phyloP scores from a whole-genome alignment of 257 asterid genomes.

The Linaria vulgaris region DNA sequence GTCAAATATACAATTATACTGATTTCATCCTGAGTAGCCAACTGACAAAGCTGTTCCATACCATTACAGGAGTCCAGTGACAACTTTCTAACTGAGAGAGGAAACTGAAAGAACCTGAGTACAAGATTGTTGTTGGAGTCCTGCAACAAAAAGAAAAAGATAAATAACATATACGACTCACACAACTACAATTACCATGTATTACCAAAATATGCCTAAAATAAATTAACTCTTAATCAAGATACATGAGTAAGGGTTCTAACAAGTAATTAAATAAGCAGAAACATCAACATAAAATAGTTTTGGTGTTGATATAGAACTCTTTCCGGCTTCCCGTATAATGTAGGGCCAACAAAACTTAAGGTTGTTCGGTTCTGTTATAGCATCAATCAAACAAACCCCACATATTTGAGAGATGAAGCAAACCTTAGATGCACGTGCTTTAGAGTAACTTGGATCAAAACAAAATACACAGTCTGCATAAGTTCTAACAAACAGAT shows the following conservation, averaged over 20 bases:
- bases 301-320: too few relatives aligned
- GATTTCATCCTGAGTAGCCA: not conserved
- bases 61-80: slow-evolving; percentile 62
- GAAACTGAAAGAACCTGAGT: slow-evolving; percentile 79
- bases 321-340: too few relatives aligned
- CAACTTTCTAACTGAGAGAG: slow-evolving; percentile 70
- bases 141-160: slow-evolving; percentile 48
- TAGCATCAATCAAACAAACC: too few relatives aligned
- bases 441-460: too few relatives aligned
- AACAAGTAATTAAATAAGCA: too few relatives aligned
- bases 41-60: slow-evolving; percentile 25
- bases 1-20: slow-evolving; percentile 19
- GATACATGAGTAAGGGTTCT: too few relatives aligned
- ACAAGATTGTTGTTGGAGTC: slow-evolving; percentile 44
- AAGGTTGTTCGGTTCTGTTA: too few relatives aligned
- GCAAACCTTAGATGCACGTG: too few relatives aligned
- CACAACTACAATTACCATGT: not conserved
- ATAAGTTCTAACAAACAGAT: too few relatives aligned
- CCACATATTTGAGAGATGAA: too few relatives aligned
- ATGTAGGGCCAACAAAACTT: too few relatives aligned
- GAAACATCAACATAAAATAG: not conserved
- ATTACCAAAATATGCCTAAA: slow-evolving; percentile 3
- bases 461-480: too few relatives aligned
- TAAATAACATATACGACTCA: slow-evolving; percentile 2
- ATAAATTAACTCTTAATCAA: not conserved